Conservation (phyloP, 2,329 filamentous ascomycete species). For the Acephala macrosclerotiorum region DNA sequence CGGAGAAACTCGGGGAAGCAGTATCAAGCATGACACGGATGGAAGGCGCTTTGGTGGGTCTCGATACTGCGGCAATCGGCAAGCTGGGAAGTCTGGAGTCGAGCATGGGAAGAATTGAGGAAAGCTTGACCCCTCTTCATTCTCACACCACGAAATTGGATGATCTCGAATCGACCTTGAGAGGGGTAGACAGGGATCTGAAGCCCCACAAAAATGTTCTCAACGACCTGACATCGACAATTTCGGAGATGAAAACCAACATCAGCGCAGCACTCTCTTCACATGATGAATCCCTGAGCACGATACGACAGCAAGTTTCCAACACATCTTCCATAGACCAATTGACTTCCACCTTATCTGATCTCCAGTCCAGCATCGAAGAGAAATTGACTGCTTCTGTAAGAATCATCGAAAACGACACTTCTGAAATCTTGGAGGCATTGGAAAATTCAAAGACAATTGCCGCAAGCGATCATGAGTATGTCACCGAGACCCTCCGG, state of each 20-base stretch:
- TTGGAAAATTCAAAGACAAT: neutral
- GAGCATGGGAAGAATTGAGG: conserved; percentile 11
- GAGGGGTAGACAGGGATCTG: neutral
- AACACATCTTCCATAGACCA: conserved; percentile 4
- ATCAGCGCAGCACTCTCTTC: conserved; percentile 16
- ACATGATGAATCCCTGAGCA: conserved; percentile 11
- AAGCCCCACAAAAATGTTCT: conserved; percentile 9
- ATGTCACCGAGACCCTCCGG: neutral
- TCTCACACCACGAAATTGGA: conserved; percentile 16
- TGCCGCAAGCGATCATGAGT: neutral
- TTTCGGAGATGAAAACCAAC: conserved; percentile 20
- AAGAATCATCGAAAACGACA: neutral
- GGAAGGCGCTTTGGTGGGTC: conserved; percentile 7
- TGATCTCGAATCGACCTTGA: conserved; percentile 4
- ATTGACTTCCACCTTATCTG: conserved; percentile 5
- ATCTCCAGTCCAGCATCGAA: conserved; percentile 13
- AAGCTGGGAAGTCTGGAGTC: conserved; percentile 14
- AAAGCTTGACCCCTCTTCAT: conserved; percentile 11
- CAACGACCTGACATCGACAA: conserved; percentile 10
- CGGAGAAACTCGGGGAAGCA: conserved; percentile 15
- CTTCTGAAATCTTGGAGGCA: neutral
- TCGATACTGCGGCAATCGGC: conserved; percentile 1
- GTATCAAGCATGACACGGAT: conserved; percentile 9
- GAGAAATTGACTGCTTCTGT: conserved; percentile 8
- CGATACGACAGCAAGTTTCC: conserved; percentile 15